Conservation (phyloP, 73 alveolate species). For the Tetrahymena borealis region DNA sequence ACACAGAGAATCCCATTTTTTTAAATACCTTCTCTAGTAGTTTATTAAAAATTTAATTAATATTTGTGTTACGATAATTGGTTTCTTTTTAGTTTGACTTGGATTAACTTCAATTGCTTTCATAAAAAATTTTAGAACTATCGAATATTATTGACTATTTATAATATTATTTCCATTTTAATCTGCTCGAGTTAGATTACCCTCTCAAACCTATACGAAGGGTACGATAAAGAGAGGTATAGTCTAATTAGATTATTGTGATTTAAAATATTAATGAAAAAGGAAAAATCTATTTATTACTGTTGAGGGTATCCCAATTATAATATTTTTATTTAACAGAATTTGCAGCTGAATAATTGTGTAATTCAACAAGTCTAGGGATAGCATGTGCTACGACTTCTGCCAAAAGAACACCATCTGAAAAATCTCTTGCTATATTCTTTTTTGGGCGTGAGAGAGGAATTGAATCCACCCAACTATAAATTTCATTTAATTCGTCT, state of each 20-base stretch:
- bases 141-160: no score
- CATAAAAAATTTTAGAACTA: no score
- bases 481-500: constrained; percentile 77
- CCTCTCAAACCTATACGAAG: no score
- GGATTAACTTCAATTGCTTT: no score
- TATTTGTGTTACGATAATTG: no score
- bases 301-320: constrained; percentile 59
- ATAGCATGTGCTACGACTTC: constrained; percentile 72
- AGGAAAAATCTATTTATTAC: not conserved
- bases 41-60: no score
- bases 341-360: constrained; percentile 65
- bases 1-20: constrained; percentile 43
- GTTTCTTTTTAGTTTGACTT: no score
- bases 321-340: constrained; percentile 46
- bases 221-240: no score
- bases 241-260: no score
- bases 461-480: constrained; percentile 91
- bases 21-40: constrained; percentile 43
- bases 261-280: not conserved
- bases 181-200: no score
- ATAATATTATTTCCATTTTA: no score
- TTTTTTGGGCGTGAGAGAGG: constrained; percentile 83
- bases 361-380: constrained; percentile 78
- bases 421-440: constrained; percentile 90
- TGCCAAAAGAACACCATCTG: constrained; percentile 87